Evolutionary conservation across 1,284 basidiomycete species (phyloP).

Genomic region (Ceratobasidium sp.): DNA sequence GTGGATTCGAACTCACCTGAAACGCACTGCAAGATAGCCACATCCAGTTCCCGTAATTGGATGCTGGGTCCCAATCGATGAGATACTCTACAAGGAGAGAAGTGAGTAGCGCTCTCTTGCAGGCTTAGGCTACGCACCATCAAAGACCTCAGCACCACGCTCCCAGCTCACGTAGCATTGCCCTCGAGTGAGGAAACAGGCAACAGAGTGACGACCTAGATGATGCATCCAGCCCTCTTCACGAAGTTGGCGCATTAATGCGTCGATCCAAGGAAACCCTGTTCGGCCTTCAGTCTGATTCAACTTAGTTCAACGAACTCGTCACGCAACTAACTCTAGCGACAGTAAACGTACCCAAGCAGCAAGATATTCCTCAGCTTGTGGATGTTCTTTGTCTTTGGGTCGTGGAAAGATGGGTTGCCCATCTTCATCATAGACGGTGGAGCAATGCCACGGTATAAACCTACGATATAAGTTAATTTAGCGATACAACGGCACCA

Average conservation of each 20-base stretch:
- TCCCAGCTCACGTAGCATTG: constrained; percentile 65
- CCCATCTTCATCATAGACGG: constrained; percentile 52
- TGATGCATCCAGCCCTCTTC: constrained; percentile 59
- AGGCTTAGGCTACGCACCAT: constrained; percentile 47
- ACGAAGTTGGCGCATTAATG: constrained; percentile 57
- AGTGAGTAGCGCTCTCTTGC: neutral
- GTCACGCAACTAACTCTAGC: neutral
- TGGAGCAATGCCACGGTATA: constrained; percentile 55
- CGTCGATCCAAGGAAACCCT: constrained; percentile 60
- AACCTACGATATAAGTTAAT: constrained; percentile 44
- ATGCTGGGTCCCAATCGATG: constrained; percentile 55
- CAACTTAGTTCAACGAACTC: neutral
- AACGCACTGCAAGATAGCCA: constrained; percentile 58
- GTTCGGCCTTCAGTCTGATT: constrained; percentile 52
- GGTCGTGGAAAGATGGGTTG: constrained; percentile 52
- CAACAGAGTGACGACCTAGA: constrained; percentile 60
- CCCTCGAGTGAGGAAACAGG: constrained; percentile 60
- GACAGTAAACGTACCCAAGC: constrained; percentile 48
- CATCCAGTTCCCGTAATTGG: constrained; percentile 58
- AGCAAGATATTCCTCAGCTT: constrained; percentile 52
- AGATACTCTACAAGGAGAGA: constrained; percentile 46
- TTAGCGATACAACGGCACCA: neutral
- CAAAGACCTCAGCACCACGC: constrained; percentile 60
- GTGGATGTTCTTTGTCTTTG: constrained; percentile 49
- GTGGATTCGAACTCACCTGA: constrained; percentile 50